These are phyloP conservation scores for Cladophialophora chaetospira DNA, from an alignment of 2,329 filamentous ascomycete species.

Conservation along the genomic window DNA sequence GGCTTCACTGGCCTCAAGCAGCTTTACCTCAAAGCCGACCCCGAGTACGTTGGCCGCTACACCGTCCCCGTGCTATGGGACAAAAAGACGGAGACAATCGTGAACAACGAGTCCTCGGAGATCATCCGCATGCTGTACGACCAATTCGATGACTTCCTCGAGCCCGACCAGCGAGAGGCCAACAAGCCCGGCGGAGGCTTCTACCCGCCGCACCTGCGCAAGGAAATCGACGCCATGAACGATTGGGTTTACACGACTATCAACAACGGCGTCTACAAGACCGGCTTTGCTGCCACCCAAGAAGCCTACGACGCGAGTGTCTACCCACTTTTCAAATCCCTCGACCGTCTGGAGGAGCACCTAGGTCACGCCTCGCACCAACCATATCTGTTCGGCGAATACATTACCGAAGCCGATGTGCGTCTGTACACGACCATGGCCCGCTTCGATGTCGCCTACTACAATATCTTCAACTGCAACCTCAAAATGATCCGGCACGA, in stretches of 20 bases:
- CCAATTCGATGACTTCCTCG: constrained; percentile 70
- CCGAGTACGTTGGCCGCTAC: constrained; percentile 70
- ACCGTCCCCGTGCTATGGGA: constrained; percentile 85
- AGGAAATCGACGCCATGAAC: constrained; percentile 72
- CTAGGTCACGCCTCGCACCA: constrained; percentile 53
- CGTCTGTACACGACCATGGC: constrained; percentile 69
- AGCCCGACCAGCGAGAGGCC: constrained; percentile 57
- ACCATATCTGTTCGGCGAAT: constrained; percentile 72
- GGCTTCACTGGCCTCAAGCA: constrained; percentile 71
- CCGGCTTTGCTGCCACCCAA: constrained; percentile 77
- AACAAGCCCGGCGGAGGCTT: constrained; percentile 46
- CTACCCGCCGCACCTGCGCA: constrained; percentile 63
- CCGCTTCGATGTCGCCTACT: constrained; percentile 71
- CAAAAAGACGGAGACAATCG: constrained; percentile 71
- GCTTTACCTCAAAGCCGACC: constrained; percentile 72
- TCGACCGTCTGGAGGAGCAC: constrained; percentile 73
- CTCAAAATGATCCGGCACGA: constrained; percentile 64
- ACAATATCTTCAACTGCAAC: constrained; percentile 79
- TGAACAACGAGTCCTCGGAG: constrained; percentile 85
- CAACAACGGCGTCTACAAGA: constrained; percentile 60
- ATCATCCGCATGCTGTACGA: constrained; percentile 81
- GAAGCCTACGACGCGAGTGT: constrained; percentile 75
- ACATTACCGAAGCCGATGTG: constrained; percentile 77
- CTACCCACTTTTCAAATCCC: constrained; percentile 66
- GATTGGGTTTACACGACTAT: constrained; percentile 70